A percentile compares a stretch with the other conserved stretches of the same genome.
Conservation (phyloP, 495 filamentous ascomycete genomes). For the Wilcoxina mikolae region DNA sequence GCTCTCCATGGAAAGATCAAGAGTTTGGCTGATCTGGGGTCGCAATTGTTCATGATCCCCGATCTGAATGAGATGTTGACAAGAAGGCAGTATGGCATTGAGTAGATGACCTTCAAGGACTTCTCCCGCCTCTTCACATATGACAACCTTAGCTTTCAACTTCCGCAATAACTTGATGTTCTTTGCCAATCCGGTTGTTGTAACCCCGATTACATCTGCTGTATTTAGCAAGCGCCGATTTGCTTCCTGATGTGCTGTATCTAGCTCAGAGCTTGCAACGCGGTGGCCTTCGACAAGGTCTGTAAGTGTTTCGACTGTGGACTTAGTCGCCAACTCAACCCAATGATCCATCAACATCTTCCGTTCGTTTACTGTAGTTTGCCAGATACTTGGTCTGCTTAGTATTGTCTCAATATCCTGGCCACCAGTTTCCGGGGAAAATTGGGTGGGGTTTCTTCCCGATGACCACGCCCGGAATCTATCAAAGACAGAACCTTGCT, state of each 20-base stretch:
- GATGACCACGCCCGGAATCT: neutral
- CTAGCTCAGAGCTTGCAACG: too few relatives aligned
- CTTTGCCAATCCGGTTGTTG: constrained; percentile 58
- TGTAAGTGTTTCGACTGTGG: too few relatives aligned
- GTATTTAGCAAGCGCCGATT: constrained; percentile 38
- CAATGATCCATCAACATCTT: neutral
- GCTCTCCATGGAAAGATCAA: constrained; percentile 45
- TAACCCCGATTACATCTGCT: constrained; percentile 54
- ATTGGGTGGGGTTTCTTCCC: neutral
- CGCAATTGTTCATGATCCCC: constrained; percentile 63
- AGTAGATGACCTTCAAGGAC: constrained; percentile 58
- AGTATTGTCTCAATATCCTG: neutral
- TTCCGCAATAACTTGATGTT: constrained; percentile 46
- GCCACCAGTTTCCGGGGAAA: neutral
- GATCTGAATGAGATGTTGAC: constrained; percentile 61
- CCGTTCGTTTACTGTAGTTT: neutral
- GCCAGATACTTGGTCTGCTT: neutral
- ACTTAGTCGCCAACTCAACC: too few relatives aligned
- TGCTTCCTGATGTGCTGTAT: too few relatives aligned
- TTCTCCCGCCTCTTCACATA: constrained; percentile 68
- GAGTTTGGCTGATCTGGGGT: constrained; percentile 49
- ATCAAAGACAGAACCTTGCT: neutral
- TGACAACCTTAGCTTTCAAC: constrained; percentile 50
- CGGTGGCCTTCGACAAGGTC: too few relatives aligned
- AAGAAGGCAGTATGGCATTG: constrained; percentile 48